A percentile compares a stretch with the other conserved stretches of the same genome.
Conservation (phyloP, 2,329 filamentous ascomycete species). For the Colletotrichum brevisporum region DNA sequence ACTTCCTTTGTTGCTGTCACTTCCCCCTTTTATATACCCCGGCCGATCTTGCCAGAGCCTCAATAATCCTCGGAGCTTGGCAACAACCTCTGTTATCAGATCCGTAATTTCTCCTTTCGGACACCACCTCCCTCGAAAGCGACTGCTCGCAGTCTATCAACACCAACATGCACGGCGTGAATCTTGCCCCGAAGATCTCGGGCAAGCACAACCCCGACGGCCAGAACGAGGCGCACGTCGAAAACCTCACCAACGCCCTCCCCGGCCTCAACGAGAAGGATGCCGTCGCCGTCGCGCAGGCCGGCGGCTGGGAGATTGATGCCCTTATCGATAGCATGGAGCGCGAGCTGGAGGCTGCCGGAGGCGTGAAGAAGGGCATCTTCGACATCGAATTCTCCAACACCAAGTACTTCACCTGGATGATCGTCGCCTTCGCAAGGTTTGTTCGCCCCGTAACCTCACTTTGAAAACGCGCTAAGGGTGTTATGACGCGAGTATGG, state of each 20-base stretch:
- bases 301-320: conserved; percentile 54
- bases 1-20: conserved; percentile 24
- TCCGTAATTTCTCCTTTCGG: conserved; percentile 2
- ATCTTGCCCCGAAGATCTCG: conserved; percentile 33
- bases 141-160: not conserved
- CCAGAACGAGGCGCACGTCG: conserved; percentile 37
- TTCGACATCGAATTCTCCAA: conserved; percentile 73
- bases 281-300: conserved; percentile 54
- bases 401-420: conserved; percentile 75
- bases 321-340: conserved; percentile 59
- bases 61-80: conserved; percentile 23
- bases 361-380: conserved; percentile 51
- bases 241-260: conserved; percentile 27
- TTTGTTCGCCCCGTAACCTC: no score
- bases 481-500: conserved; percentile 60
- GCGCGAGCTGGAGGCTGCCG: conserved; percentile 50
- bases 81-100: conserved; percentile 7
- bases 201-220: conserved; percentile 36
- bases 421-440: conserved; percentile 75
- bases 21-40: not conserved
- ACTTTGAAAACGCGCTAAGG: no score
- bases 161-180: conserved; percentile 35
- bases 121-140: not conserved
- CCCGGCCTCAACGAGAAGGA: conserved; percentile 44
- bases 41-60: conserved; percentile 31